phyloP scores from a whole-genome alignment of 495 filamentous ascomycete genomes.

The Aspergillus baeticus region DNA sequence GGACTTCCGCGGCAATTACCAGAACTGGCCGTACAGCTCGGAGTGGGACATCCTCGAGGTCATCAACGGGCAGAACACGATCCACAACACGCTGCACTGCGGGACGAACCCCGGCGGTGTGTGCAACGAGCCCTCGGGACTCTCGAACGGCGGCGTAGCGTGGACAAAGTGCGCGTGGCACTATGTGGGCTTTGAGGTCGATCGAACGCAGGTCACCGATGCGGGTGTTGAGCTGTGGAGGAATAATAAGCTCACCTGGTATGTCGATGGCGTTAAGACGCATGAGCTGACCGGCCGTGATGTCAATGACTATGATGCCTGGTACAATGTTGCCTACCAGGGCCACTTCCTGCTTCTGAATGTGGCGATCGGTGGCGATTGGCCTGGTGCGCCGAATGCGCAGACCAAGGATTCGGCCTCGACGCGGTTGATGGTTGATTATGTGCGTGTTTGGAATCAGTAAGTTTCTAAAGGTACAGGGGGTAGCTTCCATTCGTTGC shows the following conservation, averaged over 20 bases:
- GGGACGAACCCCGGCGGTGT: neutral
- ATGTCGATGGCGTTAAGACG: conserved; percentile 6
- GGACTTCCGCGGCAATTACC: conserved; percentile 2
- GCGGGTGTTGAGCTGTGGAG: conserved; percentile 6
- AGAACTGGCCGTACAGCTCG: neutral
- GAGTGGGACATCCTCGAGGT: conserved; percentile 11
- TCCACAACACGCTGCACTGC: neutral
- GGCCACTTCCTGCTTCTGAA: conserved; percentile 9
- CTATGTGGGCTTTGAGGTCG: conserved; percentile 13
- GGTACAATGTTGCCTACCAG: conserved; percentile 4
- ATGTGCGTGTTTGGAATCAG: conserved; percentile 13
- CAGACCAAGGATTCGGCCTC: neutral
- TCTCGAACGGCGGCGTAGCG: neutral
- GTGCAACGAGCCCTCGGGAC: conserved; percentile 6
- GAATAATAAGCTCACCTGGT: conserved; percentile 5
- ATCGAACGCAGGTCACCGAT: neutral
- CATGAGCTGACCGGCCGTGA: neutral
- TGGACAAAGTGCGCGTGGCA: conserved; percentile 11
- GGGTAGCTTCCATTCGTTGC: too few relatives aligned
- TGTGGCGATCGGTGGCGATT: conserved; percentile 5
- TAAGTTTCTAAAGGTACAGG: too few relatives aligned
- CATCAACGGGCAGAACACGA: neutral
- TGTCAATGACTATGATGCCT: conserved; percentile 1
- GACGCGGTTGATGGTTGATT: conserved; percentile 6
- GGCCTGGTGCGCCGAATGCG: neutral